Percentiles rank a stretch among this genome's conserved stretches.
These are phyloP conservation scores for Thalassiosira gravida DNA, from an alignment of 352 stramenopile genomes.

Conservation along the genomic window DNA sequence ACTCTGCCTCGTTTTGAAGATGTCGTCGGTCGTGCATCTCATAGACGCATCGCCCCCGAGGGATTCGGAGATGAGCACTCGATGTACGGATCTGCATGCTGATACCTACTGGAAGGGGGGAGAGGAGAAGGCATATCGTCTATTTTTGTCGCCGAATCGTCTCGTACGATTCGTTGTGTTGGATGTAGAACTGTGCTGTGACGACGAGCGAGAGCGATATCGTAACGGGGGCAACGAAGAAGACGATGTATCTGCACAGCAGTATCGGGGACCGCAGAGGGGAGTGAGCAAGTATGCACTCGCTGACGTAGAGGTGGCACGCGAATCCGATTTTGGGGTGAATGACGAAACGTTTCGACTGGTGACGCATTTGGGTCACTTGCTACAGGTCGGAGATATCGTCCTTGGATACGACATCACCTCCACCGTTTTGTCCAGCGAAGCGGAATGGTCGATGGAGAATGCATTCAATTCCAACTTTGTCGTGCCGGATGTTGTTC, in stretches of 20 bases:
- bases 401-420: conserved; percentile 85
- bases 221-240: conserved; percentile 6
- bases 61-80: conserved; percentile 44
- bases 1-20: conserved; percentile 77
- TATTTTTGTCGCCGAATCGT: conserved; percentile 72
- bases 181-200: conserved; percentile 78
- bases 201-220: conserved; percentile 25
- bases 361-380: conserved; percentile 83
- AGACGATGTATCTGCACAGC: conserved; percentile 14
- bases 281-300: conserved; percentile 76
- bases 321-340: conserved; percentile 79
- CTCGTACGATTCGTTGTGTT: conserved; percentile 81
- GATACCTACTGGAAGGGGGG: conserved; percentile 83
- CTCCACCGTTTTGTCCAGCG: conserved; percentile 53
- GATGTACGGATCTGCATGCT: conserved; percentile 62
- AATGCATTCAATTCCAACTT: conserved; percentile 72
- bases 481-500: conserved; percentile 83
- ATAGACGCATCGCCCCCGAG: conserved; percentile 73
- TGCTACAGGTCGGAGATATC: conserved; percentile 79
- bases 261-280: conserved; percentile 53
- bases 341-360: conserved; percentile 82
- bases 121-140: conserved; percentile 75
- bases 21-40: conserved; percentile 74
- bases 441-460: conserved; percentile 57
- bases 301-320: conserved; percentile 80